Evolutionary conservation across 805 yeast genomes (phyloP).

Genomic region (Starmerella davenportii): DNA sequence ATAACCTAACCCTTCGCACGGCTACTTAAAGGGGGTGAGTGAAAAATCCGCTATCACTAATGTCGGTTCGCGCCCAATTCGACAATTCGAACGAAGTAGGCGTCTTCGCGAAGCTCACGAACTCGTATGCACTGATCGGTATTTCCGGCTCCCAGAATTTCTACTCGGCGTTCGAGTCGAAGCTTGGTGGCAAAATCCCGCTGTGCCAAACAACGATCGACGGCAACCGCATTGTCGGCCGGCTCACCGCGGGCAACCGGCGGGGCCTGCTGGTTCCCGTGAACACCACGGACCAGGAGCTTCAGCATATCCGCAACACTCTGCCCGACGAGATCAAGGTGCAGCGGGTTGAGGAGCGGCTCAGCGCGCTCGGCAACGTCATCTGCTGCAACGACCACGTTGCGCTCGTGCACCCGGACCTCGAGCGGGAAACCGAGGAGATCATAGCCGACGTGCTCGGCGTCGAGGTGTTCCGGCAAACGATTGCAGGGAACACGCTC

Average conservation of each 20-base stretch:
- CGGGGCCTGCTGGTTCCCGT: slow-evolving; percentile 93
- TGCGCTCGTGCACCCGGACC: slow-evolving; percentile 97
- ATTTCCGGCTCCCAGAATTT: slow-evolving; percentile 85
- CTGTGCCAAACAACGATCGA: slow-evolving; percentile 95
- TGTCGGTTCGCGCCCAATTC: slow-evolving; percentile 21
- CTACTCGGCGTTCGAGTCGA: slow-evolving; percentile 88
- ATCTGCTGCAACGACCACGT: slow-evolving; percentile 98
- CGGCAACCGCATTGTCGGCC: slow-evolving; percentile 92
- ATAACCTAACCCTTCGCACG: no score
- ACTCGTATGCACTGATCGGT: slow-evolving; percentile 89
- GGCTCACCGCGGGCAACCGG: slow-evolving; percentile 97
- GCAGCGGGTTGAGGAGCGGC: slow-evolving; percentile 94
- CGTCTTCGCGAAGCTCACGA: slow-evolving; percentile 50
- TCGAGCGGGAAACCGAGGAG: slow-evolving; percentile 98
- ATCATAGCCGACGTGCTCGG: slow-evolving; percentile 94
- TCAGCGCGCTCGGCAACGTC: slow-evolving; percentile 92
- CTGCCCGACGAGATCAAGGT: slow-evolving; percentile 89
- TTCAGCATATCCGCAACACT: slow-evolving; percentile 90
- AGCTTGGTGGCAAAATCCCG: slow-evolving; percentile 89
- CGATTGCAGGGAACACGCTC: slow-evolving; percentile 92
- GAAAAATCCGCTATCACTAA: no score
- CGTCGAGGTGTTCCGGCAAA: slow-evolving; percentile 97
- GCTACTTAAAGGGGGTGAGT: no score
- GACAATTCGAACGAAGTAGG: slow-evolving; percentile 22
- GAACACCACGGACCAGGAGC: slow-evolving; percentile 94